Conservation (phyloP, 2,329 filamentous ascomycete species). For the Teratosphaeria nubilosa region DNA sequence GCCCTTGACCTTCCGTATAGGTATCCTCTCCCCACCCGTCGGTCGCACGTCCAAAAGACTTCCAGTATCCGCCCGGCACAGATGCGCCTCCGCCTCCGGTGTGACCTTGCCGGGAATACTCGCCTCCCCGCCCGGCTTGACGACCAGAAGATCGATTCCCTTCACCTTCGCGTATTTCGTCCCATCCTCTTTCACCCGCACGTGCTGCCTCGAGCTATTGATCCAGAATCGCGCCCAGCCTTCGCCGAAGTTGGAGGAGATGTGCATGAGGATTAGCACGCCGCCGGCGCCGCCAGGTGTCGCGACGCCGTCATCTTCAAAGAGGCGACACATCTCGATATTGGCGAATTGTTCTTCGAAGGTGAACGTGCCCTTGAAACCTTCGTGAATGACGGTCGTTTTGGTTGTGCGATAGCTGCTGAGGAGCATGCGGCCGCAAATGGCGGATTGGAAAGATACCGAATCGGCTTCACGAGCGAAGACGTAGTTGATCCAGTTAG, state of each 20-base stretch:
- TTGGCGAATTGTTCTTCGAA: constrained; percentile 41
- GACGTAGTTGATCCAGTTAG: constrained; percentile 38
- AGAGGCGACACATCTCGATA: constrained; percentile 37
- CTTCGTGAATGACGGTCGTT: constrained; percentile 36
- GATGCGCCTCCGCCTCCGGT: constrained; percentile 1
- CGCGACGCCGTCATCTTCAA: constrained; percentile 32
- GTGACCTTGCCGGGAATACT: constrained; percentile 2
- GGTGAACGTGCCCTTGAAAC: constrained; percentile 30
- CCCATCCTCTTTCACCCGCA: constrained; percentile 33
- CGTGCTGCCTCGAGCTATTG: constrained; percentile 28
- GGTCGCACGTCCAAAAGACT: constrained; percentile 24
- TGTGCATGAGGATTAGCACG: constrained; percentile 36
- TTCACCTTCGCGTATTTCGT: constrained; percentile 31
- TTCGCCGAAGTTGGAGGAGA: constrained; percentile 32
- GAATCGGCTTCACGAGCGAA: constrained; percentile 26
- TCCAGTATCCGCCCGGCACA: constrained; percentile 20
- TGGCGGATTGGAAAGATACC: constrained; percentile 34
- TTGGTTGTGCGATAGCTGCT: constrained; percentile 34
- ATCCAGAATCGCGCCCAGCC: constrained; percentile 37
- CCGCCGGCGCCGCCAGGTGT: constrained; percentile 27
- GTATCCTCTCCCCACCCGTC: constrained; percentile 11
- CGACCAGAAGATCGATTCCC: constrained; percentile 30
- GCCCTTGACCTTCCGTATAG: constrained; percentile 30
- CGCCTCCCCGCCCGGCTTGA: constrained; percentile 19
- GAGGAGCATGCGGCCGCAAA: constrained; percentile 36